These are phyloP conservation scores for Xylaria castorea DNA, from an alignment of 495 filamentous ascomycete genomes.

Conservation along the genomic window DNA sequence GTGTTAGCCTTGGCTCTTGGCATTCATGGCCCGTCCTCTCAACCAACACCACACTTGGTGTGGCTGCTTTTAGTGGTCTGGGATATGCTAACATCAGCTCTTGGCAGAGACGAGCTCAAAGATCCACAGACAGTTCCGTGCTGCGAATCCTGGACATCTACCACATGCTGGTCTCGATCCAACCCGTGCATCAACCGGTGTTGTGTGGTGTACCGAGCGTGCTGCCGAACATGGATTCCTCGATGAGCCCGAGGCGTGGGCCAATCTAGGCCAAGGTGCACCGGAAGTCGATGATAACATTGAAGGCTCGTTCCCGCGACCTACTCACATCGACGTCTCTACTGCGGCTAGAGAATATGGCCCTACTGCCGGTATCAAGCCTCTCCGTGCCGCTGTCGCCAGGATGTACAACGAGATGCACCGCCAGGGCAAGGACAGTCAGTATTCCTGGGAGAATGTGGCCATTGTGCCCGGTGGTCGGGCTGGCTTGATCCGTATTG, in stretches of 20 bases:
- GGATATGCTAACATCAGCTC: slow-evolving; percentile 33
- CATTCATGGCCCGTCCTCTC: slow-evolving; percentile 22
- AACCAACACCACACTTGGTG: not conserved
- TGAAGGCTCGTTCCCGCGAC: slow-evolving; percentile 86
- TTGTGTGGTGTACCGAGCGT: slow-evolving; percentile 86
- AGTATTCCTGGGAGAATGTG: slow-evolving; percentile 99
- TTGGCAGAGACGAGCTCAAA: slow-evolving; percentile 73
- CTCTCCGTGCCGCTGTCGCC: slow-evolving; percentile 87
- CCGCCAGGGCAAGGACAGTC: slow-evolving; percentile 81
- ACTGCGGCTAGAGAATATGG: slow-evolving; percentile 85
- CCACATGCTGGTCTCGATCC: slow-evolving; percentile 90
- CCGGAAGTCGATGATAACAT: slow-evolving; percentile 96
- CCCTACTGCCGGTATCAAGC: slow-evolving; percentile 92
- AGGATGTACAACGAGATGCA: slow-evolving; percentile 93
- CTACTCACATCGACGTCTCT: slow-evolving; percentile 77
- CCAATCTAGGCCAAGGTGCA: slow-evolving; percentile 93
- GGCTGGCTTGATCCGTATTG: slow-evolving; percentile 91
- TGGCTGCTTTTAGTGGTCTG: slow-evolving; percentile 17
- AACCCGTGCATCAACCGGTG: slow-evolving; percentile 79
- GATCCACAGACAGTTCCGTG: slow-evolving; percentile 84
- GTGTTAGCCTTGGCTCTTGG: slow-evolving; percentile 44
- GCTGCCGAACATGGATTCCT: slow-evolving; percentile 80
- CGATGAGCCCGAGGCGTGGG: slow-evolving; percentile 84
- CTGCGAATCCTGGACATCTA: slow-evolving; percentile 85
- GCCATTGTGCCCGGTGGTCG: slow-evolving; percentile 94